Evolutionary conservation across 768 basidiomycete species (phyloP), one percentile per base, ranked within the genome.

Genomic region (Candolleomyces aberdarensis): DNA sequence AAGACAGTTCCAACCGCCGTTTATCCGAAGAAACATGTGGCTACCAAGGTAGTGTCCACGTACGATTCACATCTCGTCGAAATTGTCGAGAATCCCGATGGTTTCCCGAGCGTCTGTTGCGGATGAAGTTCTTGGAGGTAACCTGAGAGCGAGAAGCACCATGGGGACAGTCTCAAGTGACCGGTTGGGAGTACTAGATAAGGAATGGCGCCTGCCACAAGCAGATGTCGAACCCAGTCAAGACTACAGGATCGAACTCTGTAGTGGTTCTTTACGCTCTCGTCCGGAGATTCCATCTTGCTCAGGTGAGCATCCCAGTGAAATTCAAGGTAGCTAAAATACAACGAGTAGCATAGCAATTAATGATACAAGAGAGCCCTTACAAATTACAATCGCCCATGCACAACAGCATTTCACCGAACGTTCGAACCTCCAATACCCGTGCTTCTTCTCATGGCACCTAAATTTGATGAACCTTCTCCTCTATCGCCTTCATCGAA

Each of bases 391-490:
- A 44, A 44, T 44, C 43, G 43, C 14, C 43, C 14, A 4, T 32
- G 36, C 19, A 48, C 14, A n/a, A 44, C 20, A 19, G 4, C 17
- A 40, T 67, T 72, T 72, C 75, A 94, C 62, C 92, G 80, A 29
- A 88, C 86, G 62, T 73, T 85, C 4, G 92, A 90, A 29, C 92
- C 86, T 32, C 93, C 94, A 59, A 89, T 83, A 0, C 91, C 93
- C 15, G 91, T 90, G 68, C 91, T 91, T 40, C 83, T 77, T 70
- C 92, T 82, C 81, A 90, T 86, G 22, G 82, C 63, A 6, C 91
- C 92, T 51, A 91, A 67, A 69, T 80, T 84, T 26, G 89, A 91
- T 15, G 85, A 70, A 6, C 89, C 89, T 69, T 89, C 89, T 6
- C 85, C 86, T 59, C 89, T 77, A 67, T 89, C 86, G 20, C 81